These are phyloP conservation scores for Solanum etuberosum DNA, from an alignment of 257 asterid species.

Conservation along the genomic window DNA sequence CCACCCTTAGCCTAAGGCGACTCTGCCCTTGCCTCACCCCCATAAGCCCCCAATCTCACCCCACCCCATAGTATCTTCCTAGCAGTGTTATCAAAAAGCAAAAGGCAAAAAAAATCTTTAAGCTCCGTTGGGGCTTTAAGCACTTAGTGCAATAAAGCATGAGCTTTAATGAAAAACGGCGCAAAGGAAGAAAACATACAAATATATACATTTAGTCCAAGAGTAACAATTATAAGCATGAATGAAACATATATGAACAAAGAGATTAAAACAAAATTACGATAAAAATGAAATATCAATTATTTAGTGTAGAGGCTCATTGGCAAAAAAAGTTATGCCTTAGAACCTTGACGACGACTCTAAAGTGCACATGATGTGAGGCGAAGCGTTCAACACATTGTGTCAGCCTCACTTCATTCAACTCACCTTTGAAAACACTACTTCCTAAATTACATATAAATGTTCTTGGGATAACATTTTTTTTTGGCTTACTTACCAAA, in stretches of 20 bases:
- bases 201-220: neutral
- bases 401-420: neutral
- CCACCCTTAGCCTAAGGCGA: neutral
- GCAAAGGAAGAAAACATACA: neutral
- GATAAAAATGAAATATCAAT: neutral
- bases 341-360: too few relatives aligned
- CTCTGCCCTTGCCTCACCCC: neutral
- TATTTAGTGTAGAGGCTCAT: neutral
- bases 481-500: neutral
- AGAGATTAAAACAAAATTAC: neutral
- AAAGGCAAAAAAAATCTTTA: neutral
- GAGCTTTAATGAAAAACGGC: neutral
- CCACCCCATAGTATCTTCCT: neutral
- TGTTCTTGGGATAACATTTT: neutral
- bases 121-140: neutral
- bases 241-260: neutral
- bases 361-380: neutral
- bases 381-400: neutral
- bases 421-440: neutral
- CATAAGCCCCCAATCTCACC: neutral
- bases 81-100: neutral
- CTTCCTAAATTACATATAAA: neutral
- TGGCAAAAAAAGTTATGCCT: neutral
- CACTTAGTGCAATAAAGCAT: neutral
- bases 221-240: neutral